A percentile compares a stretch with the other conserved stretches of the same genome.
Conservation (phyloP, 139 green algal species). For the Eudorina sp. region DNA sequence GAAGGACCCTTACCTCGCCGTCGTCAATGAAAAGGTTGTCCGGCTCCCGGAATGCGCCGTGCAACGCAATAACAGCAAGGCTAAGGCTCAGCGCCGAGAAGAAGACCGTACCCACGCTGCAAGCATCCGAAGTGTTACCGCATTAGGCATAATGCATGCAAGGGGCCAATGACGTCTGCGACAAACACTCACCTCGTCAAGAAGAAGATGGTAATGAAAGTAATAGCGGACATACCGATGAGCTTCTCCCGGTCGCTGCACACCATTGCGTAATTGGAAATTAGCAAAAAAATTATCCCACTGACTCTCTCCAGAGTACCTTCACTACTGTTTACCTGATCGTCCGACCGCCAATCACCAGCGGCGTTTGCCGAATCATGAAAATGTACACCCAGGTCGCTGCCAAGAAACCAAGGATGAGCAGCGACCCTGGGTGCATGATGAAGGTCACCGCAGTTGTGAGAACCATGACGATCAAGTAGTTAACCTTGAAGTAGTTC, state of each 20-base stretch:
- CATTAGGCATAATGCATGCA: not conserved
- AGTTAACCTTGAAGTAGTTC: conserved; percentile 95
- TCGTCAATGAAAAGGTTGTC: conserved; percentile 69
- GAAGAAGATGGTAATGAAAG: conserved; percentile 92
- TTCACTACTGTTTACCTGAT: conserved; percentile 77
- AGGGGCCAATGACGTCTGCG: not conserved
- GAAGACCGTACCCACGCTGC: conserved; percentile 86
- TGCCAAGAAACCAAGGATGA: conserved; percentile 81
- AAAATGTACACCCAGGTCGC: conserved; percentile 92
- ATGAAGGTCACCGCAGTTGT: conserved; percentile 78
- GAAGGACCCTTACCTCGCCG: conserved; percentile 42
- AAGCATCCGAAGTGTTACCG: not conserved
- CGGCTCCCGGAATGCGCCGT: conserved; percentile 74
- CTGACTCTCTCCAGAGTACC: no score
- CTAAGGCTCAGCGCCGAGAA: conserved; percentile 88
- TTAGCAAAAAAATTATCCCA: no score
- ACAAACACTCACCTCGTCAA: conserved; percentile 81
- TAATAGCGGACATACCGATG: conserved; percentile 80
- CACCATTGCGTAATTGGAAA: not conserved
- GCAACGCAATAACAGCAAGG: conserved; percentile 75
- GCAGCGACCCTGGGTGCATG: conserved; percentile 81
- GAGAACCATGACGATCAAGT: conserved; percentile 82
- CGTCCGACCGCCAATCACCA: conserved; percentile 84
- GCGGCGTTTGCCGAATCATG: conserved; percentile 77
- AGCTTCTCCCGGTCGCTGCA: conserved; percentile 91